These are phyloP conservation scores for Talaromyces sp. DNA, from an alignment of 2,329 filamentous ascomycete genomes.

Conservation along the genomic window DNA sequence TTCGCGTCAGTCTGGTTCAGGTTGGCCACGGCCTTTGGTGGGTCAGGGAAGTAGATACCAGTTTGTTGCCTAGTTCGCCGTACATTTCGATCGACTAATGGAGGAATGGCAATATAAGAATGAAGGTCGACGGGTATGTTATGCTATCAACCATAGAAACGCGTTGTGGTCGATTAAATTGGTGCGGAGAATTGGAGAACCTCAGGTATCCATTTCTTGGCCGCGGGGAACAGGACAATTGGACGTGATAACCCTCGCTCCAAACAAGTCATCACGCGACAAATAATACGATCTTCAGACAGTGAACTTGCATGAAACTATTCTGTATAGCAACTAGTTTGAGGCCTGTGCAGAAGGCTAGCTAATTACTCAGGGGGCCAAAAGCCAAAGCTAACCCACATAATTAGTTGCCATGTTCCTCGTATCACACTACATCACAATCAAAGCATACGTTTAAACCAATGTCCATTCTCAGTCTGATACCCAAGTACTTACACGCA, in stretches of 20 bases:
- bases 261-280: background rate
- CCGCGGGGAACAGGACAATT: background rate
- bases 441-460: background rate
- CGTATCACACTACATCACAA: background rate
- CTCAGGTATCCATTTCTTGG: constrained; percentile 3
- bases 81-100: constrained; percentile 59
- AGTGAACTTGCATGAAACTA: background rate
- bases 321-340: constrained; percentile 1
- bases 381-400: background rate
- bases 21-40: background rate
- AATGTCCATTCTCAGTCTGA: constrained; percentile 10
- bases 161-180: background rate
- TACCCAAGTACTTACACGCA: constrained; percentile 5
- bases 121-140: background rate
- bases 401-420: background rate
- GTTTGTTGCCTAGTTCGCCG: constrained; percentile 79
- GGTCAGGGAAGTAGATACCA: constrained; percentile 51
- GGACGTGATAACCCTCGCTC: background rate
- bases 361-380: background rate
- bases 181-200: constrained; percentile 1
- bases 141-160: background rate
- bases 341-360: background rate
- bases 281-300: background rate
- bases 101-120: background rate
- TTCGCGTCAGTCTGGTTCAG: background rate